Percentiles rank a stretch among this genome's conserved stretches.
These are phyloP conservation scores for Alternaria angustiovoidea DNA, from an alignment of 2,329 filamentous ascomycete species.

Conservation along the genomic window DNA sequence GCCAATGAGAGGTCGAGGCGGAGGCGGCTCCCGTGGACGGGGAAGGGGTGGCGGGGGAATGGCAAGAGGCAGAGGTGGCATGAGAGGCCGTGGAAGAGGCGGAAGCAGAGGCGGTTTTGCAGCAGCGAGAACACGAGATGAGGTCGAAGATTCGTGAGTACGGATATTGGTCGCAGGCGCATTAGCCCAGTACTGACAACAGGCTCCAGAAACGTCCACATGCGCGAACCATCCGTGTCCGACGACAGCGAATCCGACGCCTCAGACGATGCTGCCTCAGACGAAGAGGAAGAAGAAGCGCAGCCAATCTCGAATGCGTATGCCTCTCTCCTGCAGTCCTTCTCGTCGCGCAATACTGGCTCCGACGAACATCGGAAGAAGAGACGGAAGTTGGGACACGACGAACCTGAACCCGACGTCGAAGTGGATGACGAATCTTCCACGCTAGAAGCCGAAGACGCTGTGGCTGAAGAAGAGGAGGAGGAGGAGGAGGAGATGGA, in stretches of 20 bases:
- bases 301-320: slow-evolving; percentile 57
- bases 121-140: slow-evolving; percentile 39
- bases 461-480: slow-evolving; percentile 12
- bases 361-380: slow-evolving; percentile 59
- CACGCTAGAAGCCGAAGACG: background rate
- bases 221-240: slow-evolving; percentile 29
- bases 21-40: slow-evolving; percentile 32
- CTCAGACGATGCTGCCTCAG: slow-evolving; percentile 33
- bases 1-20: slow-evolving; percentile 23
- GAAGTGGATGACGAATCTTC: slow-evolving; percentile 17
- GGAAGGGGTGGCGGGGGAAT: slow-evolving; percentile 6
- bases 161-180: slow-evolving; percentile 12
- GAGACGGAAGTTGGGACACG: slow-evolving; percentile 60
- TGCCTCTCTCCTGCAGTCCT: slow-evolving; percentile 64
- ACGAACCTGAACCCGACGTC: background rate
- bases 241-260: slow-evolving; percentile 27
- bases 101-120: slow-evolving; percentile 39
- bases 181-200: slow-evolving; percentile 21
- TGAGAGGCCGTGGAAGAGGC: slow-evolving; percentile 15
- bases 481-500: background rate
- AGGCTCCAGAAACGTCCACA: slow-evolving; percentile 15
- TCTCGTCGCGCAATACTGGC: slow-evolving; percentile 48
- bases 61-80: slow-evolving; percentile 16
- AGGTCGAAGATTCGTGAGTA: slow-evolving; percentile 44
- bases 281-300: slow-evolving; percentile 33